These are phyloP conservation scores for Knoxia roxburghii DNA, from an alignment of 257 asterid species.

Conservation along the genomic window DNA sequence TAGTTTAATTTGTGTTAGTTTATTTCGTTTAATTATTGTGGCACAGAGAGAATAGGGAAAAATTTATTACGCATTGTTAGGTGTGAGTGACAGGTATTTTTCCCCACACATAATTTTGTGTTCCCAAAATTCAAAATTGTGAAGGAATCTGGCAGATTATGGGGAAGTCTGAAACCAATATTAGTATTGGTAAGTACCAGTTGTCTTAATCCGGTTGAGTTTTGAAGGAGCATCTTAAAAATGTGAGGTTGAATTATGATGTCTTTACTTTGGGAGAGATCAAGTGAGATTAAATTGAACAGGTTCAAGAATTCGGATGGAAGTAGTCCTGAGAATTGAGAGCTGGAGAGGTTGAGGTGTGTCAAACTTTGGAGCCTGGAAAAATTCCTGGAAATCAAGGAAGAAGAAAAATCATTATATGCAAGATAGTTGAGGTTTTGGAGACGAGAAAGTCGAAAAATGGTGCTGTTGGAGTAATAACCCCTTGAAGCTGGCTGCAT, in stretches of 20 bases:
- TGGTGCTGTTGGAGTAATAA: slow-evolving; percentile 9
- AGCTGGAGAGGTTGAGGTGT: slow-evolving; percentile 15
- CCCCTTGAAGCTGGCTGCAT: slow-evolving; percentile 22
- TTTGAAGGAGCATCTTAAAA: slow-evolving; percentile 27
- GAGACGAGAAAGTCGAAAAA: slow-evolving; percentile 12
- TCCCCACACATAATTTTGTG: slow-evolving; percentile 15
- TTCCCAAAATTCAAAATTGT: slow-evolving; percentile 4
- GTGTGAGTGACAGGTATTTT: too few species aligned
- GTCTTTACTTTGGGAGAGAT: background rate
- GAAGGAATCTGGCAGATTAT: slow-evolving; percentile 20
- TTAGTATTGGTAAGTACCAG: slow-evolving; percentile 3
- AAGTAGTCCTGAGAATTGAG: slow-evolving; percentile 20
- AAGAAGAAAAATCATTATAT: slow-evolving; percentile 19
- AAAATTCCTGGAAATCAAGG: slow-evolving; percentile 6
- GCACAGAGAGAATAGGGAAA: too few species aligned
- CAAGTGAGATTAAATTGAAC: slow-evolving; percentile 14
- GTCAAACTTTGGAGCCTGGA: background rate
- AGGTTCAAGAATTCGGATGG: slow-evolving; percentile 16
- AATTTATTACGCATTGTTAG: too few species aligned
- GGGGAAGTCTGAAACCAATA: slow-evolving; percentile 20
- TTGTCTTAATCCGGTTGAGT: slow-evolving; percentile 17
- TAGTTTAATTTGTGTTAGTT: too few species aligned
- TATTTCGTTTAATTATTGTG: too few species aligned
- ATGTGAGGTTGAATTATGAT: slow-evolving; percentile 14
- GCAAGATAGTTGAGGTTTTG: slow-evolving; percentile 18